phyloP scores from a whole-genome alignment of 2,329 filamentous ascomycete genomes.

The Neofusicoccum laricinum region DNA sequence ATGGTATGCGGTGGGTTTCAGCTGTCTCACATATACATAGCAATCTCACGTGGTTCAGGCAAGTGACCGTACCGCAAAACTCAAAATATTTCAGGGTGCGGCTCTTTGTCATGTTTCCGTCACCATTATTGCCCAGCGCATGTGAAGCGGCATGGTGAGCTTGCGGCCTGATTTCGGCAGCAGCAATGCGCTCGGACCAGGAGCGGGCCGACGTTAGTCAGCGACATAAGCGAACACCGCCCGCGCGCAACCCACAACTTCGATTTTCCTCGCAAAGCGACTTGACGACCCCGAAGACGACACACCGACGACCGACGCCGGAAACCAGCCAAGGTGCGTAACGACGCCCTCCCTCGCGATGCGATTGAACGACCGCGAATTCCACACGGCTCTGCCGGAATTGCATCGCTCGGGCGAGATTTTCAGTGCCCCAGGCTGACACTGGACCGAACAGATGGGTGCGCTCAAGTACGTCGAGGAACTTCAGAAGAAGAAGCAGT shows the following conservation, averaged over 20 bases:
- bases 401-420: not conserved
- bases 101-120: not conserved
- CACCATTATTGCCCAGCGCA: not conserved
- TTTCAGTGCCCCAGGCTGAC: constrained; percentile 2
- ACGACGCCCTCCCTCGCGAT: constrained; percentile 17
- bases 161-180: not conserved
- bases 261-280: constrained; percentile 24
- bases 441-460: constrained; percentile 69
- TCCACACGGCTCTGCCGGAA: not conserved
- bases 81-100: not conserved
- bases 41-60: too few species aligned
- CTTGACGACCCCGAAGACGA: constrained; percentile 31
- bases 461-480: constrained; percentile 99
- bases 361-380: not conserved
- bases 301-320: constrained; percentile 17
- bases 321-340: constrained; percentile 32
- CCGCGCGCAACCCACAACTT: constrained; percentile 27
- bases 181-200: too few species aligned
- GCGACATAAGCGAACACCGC: constrained; percentile 17
- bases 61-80: not conserved
- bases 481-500: constrained; percentile 99
- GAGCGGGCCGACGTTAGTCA: constrained; percentile 21
- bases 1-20: too few species aligned
- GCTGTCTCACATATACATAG: too few species aligned
- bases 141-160: not conserved